phyloP scores from a whole-genome alignment of 495 filamentous ascomycete genomes.

The Podospora conica region DNA sequence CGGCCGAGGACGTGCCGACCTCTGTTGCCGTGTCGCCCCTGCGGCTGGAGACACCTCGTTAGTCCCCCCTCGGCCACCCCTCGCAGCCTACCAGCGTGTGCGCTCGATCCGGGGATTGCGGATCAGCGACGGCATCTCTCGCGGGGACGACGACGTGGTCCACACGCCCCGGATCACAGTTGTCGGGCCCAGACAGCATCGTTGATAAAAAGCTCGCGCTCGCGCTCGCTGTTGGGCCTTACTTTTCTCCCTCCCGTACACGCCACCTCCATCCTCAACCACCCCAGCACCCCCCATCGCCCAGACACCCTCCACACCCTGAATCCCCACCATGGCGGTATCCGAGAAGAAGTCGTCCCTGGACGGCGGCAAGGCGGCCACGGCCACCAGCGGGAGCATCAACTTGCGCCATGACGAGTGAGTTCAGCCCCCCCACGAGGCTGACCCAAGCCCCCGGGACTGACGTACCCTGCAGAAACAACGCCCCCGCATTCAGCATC shows the following conservation, averaged over 20 bases:
- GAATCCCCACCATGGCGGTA: background rate
- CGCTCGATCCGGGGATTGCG: background rate
- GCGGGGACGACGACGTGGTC: background rate
- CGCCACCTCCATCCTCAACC: background rate
- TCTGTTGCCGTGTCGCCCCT: background rate
- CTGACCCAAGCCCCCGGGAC: background rate
- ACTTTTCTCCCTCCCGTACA: background rate
- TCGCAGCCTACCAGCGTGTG: background rate
- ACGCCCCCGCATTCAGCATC: conserved; percentile 50
- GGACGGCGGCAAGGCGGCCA: conserved; percentile 9
- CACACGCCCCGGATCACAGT: background rate
- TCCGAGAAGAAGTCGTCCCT: conserved; percentile 5
- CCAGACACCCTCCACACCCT: background rate
- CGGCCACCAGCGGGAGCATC: background rate
- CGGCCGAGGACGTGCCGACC: background rate
- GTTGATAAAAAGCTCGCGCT: background rate
- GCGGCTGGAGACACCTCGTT: background rate
- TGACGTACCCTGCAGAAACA: conserved; percentile 38
- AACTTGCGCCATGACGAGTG: conserved; percentile 56
- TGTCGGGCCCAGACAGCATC: background rate
- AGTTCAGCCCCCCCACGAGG: conserved; percentile 7
- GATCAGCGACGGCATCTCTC: background rate
- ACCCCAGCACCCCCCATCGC: background rate
- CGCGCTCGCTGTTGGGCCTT: background rate
- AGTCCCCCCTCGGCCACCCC: background rate